Percentiles rank a stretch among this genome's conserved stretches.
Evolutionary conservation across 2,329 filamentous ascomycete genomes (phyloP).

Genomic region (Tolypocladium album): DNA sequence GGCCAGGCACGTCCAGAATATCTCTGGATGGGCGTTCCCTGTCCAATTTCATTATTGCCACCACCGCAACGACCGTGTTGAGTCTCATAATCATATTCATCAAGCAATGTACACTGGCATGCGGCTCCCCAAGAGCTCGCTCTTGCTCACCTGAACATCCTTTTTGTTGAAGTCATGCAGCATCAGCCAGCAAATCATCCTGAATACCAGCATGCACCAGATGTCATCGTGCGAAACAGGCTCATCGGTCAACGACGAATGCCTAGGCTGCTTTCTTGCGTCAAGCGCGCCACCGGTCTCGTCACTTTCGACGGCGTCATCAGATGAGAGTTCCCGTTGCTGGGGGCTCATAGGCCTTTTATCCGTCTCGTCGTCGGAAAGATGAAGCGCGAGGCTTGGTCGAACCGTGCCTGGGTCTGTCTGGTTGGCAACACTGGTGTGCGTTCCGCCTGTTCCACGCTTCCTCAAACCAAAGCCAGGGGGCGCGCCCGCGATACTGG

Average conservation of each 20-base stretch:
- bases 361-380: background rate
- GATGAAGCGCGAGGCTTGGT: background rate
- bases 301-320: background rate
- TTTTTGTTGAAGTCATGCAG: constrained; percentile 46
- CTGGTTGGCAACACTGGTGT: constrained; percentile 10
- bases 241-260: constrained; percentile 10
- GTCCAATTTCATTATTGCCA: background rate
- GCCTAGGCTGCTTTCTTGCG: background rate
- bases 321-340: background rate
- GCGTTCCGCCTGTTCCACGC: constrained; percentile 10
- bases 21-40: too few species aligned
- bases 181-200: constrained; percentile 49
- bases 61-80: too few species aligned
- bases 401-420: background rate
- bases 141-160: constrained; percentile 41
- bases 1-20: too few species aligned
- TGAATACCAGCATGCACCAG: constrained; percentile 45
- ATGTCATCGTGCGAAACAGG: constrained; percentile 27
- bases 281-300: background rate
- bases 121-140: constrained; percentile 41
- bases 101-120: constrained; percentile 43
- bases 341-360: background rate
- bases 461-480: constrained; percentile 11
- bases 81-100: background rate
- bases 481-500: constrained; percentile 9